These are phyloP conservation scores for Helichrysum umbraculigerum DNA, from an alignment of 129 eudicot genomes.

Conservation along the genomic window DNA sequence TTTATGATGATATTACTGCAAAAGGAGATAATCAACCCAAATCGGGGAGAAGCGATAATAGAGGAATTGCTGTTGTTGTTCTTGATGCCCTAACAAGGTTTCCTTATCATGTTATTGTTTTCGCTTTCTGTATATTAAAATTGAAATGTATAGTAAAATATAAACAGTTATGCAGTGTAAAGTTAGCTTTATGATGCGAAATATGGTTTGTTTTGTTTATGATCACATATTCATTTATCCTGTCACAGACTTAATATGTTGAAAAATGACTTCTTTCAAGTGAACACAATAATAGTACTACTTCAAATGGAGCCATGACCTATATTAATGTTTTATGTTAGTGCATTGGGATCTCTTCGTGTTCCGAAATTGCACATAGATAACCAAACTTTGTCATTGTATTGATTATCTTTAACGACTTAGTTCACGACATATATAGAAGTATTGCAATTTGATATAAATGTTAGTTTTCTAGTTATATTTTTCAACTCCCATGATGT, in stretches of 20 bases:
- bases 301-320: background rate
- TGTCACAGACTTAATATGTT: background rate
- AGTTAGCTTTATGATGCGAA: background rate
- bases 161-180: background rate
- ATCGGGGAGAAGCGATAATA: conserved; percentile 77
- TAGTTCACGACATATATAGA: background rate
- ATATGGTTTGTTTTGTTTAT: too few species aligned
- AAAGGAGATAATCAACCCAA: conserved; percentile 91
- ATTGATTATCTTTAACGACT: conserved; percentile 2
- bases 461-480: too few species aligned
- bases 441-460: conserved; percentile 5
- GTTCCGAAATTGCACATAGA: background rate
- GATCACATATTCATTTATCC: background rate
- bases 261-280: background rate
- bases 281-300: background rate
- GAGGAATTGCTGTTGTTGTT: conserved; percentile 92
- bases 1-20: conserved; percentile 81
- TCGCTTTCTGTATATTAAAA: background rate
- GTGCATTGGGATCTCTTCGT: background rate
- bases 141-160: too few species aligned
- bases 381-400: background rate
- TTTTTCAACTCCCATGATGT: background rate
- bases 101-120: background rate
- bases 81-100: conserved; percentile 97
- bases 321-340: background rate